Percentiles rank a stretch among this genome's conserved stretches.
These are phyloP conservation scores for Yamadazyma philogaea DNA, from an alignment of 805 yeast genomes.

Conservation along the genomic window DNA sequence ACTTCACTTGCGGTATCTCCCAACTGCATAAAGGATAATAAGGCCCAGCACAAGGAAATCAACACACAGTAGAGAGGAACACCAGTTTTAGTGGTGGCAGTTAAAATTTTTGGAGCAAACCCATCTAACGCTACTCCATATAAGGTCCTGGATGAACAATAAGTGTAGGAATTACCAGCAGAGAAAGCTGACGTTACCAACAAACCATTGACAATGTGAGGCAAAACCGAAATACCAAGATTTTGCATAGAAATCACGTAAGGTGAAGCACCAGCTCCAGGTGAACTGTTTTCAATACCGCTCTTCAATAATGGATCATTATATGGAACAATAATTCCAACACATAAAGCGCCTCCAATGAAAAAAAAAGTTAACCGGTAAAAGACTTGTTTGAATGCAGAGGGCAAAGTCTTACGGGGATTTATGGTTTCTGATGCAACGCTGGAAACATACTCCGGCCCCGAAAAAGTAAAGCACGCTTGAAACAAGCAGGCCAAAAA, in stretches of 20 bases:
- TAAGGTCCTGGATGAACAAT: constrained; percentile 45
- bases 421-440: constrained; percentile 77
- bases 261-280: constrained; percentile 63
- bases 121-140: constrained; percentile 48
- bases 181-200: constrained; percentile 45
- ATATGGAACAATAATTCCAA: constrained; percentile 72
- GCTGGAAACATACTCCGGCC: constrained; percentile 84
- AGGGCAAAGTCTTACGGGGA: constrained; percentile 72
- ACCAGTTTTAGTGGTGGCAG: constrained; percentile 45
- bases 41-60: constrained; percentile 50
- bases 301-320: constrained; percentile 58
- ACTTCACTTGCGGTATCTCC: constrained; percentile 30
- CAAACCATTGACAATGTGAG: constrained; percentile 44
- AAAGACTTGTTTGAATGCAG: constrained; percentile 74
- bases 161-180: constrained; percentile 49
- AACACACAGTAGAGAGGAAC: constrained; percentile 46
- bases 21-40: constrained; percentile 61
- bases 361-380: constrained; percentile 65
- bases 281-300: constrained; percentile 55
- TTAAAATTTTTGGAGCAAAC: constrained; percentile 43
- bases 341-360: constrained; percentile 70
- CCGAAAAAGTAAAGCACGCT: constrained; percentile 79
- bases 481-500: constrained; percentile 64
- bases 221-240: constrained; percentile 39
- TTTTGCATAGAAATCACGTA: constrained; percentile 51